These are phyloP conservation scores for Hypoxylon sp. DNA, from an alignment of 2,329 filamentous ascomycete genomes.

Conservation along the genomic window DNA sequence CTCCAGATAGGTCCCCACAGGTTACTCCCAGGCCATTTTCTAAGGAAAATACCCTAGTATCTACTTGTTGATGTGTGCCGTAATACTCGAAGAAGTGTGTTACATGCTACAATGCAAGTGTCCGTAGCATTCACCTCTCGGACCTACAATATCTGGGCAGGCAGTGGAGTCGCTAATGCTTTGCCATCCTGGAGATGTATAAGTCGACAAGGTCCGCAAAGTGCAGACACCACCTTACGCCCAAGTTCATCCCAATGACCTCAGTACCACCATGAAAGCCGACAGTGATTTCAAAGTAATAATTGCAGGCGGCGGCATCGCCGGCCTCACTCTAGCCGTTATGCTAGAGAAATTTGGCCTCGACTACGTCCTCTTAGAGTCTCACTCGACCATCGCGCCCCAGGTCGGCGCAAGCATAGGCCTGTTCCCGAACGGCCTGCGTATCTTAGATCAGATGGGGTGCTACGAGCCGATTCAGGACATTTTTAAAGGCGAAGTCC, in stretches of 20 bases:
- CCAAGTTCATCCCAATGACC: neutral
- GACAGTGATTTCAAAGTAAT: slow-evolving; percentile 50
- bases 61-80: no score
- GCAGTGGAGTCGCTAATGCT: no score
- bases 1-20: no score
- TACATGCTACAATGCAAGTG: no score
- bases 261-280: neutral
- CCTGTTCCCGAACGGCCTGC: slow-evolving; percentile 56
- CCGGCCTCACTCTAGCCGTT: slow-evolving; percentile 61
- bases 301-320: slow-evolving; percentile 63
- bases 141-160: no score
- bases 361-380: slow-evolving; percentile 64
- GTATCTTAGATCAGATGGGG: slow-evolving; percentile 65
- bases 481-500: slow-evolving; percentile 24
- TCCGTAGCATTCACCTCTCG: no score
- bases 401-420: slow-evolving; percentile 63
- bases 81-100: no score
- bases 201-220: neutral
- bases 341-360: slow-evolving; percentile 60
- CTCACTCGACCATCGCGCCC: slow-evolving; percentile 56
- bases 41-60: no score
- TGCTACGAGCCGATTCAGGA: slow-evolving; percentile 49
- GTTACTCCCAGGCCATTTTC: no score
- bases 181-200: no score
- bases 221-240: neutral